phyloP scores from a whole-genome alignment of 495 filamentous ascomycete species.

The Hyaloscypha bicolor region DNA sequence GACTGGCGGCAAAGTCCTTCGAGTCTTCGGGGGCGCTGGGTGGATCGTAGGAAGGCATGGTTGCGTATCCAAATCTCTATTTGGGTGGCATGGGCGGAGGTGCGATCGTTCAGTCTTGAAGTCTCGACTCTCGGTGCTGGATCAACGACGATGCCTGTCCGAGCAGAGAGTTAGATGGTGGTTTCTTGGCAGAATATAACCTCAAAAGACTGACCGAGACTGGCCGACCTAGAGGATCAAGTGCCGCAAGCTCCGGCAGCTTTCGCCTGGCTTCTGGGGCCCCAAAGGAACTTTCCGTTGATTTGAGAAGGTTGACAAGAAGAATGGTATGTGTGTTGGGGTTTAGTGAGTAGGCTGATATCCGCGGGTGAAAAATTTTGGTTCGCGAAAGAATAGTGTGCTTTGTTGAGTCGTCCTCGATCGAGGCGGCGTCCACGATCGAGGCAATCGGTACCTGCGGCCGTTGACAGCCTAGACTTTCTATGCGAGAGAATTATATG shows the following conservation, averaged over 20 bases:
- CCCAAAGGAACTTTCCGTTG: neutral
- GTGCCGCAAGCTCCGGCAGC: conserved; percentile 18
- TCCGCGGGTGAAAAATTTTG: neutral
- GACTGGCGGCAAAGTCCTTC: conserved; percentile 21
- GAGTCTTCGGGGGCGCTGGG: conserved; percentile 26
- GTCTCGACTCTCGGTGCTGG: neutral
- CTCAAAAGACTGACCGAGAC: conserved; percentile 6
- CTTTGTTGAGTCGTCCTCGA: neutral
- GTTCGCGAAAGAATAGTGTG: neutral
- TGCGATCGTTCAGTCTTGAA: neutral
- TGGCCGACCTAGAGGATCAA: conserved; percentile 4
- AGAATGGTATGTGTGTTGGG: neutral
- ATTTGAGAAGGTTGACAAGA: neutral
- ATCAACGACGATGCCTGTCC: neutral
- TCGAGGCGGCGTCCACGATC: neutral
- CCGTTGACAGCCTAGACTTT: neutral
- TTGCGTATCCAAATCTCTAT: conserved; percentile 18
- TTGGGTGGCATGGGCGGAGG: conserved; percentile 22
- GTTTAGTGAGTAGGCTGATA: neutral
- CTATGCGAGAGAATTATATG: neutral
- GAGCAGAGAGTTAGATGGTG: conserved; percentile 12
- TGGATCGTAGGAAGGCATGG: conserved; percentile 27
- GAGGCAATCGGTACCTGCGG: neutral
- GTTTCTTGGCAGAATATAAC: conserved; percentile 12
- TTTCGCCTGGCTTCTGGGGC: neutral